These are phyloP conservation scores for Citrus inodora DNA, from an alignment of 345 rosid genomes.

Conservation along the genomic window DNA sequence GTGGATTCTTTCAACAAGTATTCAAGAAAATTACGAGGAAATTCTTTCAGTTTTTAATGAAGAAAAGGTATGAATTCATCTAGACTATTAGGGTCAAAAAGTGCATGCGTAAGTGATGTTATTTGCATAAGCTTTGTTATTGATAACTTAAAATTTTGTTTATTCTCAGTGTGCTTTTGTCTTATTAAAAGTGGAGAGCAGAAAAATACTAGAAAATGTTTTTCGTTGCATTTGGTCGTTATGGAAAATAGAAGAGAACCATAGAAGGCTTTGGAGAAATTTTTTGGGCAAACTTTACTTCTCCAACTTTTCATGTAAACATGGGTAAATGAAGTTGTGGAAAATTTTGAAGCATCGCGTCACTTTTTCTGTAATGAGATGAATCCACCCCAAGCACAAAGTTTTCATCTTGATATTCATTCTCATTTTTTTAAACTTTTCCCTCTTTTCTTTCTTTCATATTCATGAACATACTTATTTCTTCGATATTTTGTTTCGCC, in stretches of 20 bases:
- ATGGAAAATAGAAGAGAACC: background rate
- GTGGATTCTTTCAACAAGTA: slow-evolving; percentile 68
- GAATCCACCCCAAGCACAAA: background rate
- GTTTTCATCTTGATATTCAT: background rate
- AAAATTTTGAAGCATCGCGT: background rate
- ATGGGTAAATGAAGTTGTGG: background rate
- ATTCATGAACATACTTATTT: background rate
- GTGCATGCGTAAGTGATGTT: background rate
- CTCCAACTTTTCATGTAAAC: background rate
- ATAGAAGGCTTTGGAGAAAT: background rate
- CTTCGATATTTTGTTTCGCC: background rate
- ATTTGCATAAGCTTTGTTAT: background rate
- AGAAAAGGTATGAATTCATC: slow-evolving; percentile 55
- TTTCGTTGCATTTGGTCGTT: background rate
- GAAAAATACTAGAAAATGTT: background rate
- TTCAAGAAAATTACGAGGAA: slow-evolving; percentile 56
- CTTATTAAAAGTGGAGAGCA: background rate
- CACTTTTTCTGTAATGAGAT: background rate
- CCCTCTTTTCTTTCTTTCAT: background rate
- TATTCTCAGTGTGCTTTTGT: background rate
- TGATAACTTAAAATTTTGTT: background rate
- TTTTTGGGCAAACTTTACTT: background rate
- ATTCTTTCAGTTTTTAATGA: slow-evolving; percentile 43
- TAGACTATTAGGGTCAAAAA: too few species aligned
- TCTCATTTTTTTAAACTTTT: background rate